Evolutionary conservation across 768 basidiomycete species (phyloP), one percentile per base, ranked within the genome.

Genomic region (Rhodosporidiobolus odoratus): DNA sequence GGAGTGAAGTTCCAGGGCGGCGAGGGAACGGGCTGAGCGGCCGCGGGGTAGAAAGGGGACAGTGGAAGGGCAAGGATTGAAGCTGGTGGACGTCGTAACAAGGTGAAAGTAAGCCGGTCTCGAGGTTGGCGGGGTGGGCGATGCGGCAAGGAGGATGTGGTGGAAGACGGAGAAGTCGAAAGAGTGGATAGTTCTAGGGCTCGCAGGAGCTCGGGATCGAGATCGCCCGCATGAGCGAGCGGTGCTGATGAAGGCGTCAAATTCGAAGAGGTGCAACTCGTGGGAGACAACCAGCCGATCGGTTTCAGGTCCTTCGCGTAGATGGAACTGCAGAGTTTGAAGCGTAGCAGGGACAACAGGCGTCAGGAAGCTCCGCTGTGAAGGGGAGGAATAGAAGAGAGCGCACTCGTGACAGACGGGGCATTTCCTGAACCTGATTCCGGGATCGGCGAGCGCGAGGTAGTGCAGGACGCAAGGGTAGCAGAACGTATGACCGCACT

Each of bases 1-100:
- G 94, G 96, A 30, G 95, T 83, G 82, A 99, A 98, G 78, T 96
- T 86, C 82, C 94, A 98, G 12, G 96, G 95, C 0, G 92, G 91
- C 93, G 89, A 74, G 94, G 91, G 27, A 92, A 90, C 21, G 91
- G 89, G 38, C 96, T 81, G 3, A n/a, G 94, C 84, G 69, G 95
- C 92, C 2, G 92, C 95, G 3, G 92, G 95, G 94, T 94, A 99
- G 4, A 92, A 91, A 23, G 82, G 77, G 3, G 95, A 94, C 32
- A 92, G 88, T 47, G 96, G 96, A 12, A 99, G 83, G 4, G 96
- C 94, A 41, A 98, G 84, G 0, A 95, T 97, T 6, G 93, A 93
- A 76, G 95, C 92, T 77, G 91, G 91, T 3, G 94, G 95, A 10
- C 95, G 86, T 75, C 92, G 90, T 75, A 99, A 86, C 19, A 99